phyloP scores from a whole-genome alignment of 1,284 basidiomycete genomes.

The Tilletia caries region DNA sequence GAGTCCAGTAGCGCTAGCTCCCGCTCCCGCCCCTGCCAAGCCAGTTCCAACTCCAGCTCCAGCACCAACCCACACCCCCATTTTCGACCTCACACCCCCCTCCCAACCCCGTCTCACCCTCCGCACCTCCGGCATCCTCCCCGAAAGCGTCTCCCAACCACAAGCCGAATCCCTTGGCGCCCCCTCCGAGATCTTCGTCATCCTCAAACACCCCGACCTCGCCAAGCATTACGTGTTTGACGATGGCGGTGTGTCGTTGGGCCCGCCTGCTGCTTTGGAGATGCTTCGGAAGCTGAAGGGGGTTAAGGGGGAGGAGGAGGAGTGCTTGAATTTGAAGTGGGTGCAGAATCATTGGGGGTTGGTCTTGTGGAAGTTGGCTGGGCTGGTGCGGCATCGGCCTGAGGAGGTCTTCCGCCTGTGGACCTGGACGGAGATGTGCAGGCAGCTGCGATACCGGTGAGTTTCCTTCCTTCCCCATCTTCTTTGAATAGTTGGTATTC shows the following conservation, averaged over 20 bases:
- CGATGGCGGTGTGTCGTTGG: conserved; percentile 21
- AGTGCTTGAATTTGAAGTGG: conserved; percentile 70
- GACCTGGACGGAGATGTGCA: conserved; percentile 59
- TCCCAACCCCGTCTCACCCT: conserved; percentile 20
- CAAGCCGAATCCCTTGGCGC: conserved; percentile 32
- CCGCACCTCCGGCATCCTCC: conserved; percentile 14
- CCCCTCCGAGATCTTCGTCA: conserved; percentile 34
- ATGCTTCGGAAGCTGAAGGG: conserved; percentile 20
- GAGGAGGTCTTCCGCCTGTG: conserved; percentile 23
- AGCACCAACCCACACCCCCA: background rate
- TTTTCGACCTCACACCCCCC: conserved; percentile 18
- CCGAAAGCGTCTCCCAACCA: background rate
- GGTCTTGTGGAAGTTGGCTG: conserved; percentile 91
- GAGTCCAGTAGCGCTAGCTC: background rate
- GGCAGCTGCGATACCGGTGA: conserved; percentile 81
- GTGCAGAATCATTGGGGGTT: conserved; percentile 85
- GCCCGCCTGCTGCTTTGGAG: conserved; percentile 27
- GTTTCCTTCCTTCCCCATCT: conserved; percentile 26
- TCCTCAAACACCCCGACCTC: conserved; percentile 29
- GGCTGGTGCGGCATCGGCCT: conserved; percentile 67
- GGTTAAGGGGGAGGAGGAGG: conserved; percentile 2
- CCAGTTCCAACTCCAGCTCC: background rate
- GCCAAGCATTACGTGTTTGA: conserved; percentile 38
- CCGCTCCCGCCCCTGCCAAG: background rate
- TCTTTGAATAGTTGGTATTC: too few relatives aligned